Evolutionary conservation across 1,284 basidiomycete species (phyloP).

Genomic region (Ceratobasidium sp.): DNA sequence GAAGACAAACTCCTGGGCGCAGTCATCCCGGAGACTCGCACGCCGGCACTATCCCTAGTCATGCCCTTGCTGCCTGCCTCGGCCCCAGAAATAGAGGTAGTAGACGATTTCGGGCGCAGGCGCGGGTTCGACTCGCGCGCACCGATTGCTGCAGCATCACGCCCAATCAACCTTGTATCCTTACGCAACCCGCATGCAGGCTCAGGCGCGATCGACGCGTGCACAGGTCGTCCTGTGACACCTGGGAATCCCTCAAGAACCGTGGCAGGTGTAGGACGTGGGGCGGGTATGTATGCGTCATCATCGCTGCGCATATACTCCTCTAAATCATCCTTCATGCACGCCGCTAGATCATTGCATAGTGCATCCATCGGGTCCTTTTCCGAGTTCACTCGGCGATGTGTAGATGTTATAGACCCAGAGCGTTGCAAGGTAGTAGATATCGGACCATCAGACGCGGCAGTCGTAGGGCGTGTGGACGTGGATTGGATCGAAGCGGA

Average conservation of each 20-base stretch:
- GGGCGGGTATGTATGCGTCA: neutral
- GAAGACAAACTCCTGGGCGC: neutral
- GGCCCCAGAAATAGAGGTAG: constrained; percentile 1
- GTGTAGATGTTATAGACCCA: neutral
- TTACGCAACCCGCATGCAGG: no score
- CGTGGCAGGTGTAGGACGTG: no score
- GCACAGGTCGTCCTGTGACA: no score
- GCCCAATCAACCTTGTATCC: constrained; percentile 11
- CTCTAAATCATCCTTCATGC: constrained; percentile 16
- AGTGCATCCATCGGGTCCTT: neutral
- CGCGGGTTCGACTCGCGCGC: neutral
- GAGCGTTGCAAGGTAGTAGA: neutral
- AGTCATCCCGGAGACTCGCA: neutral
- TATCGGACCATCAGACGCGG: neutral
- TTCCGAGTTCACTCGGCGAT: constrained; percentile 8
- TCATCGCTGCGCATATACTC: constrained; percentile 28
- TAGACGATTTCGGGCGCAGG: constrained; percentile 8
- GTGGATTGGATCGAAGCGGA: constrained; percentile 10
- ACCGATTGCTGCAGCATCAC: neutral
- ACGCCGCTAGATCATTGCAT: constrained; percentile 19
- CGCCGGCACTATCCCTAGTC: neutral
- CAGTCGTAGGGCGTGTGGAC: constrained; percentile 19
- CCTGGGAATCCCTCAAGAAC: no score
- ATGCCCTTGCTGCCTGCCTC: neutral
- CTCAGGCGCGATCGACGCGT: no score